Percentiles rank a stretch among this genome's conserved stretches.
These are phyloP conservation scores for Cutaneotrichosporon arboriforme DNA, from an alignment of 1,284 basidiomycete genomes.

Conservation along the genomic window DNA sequence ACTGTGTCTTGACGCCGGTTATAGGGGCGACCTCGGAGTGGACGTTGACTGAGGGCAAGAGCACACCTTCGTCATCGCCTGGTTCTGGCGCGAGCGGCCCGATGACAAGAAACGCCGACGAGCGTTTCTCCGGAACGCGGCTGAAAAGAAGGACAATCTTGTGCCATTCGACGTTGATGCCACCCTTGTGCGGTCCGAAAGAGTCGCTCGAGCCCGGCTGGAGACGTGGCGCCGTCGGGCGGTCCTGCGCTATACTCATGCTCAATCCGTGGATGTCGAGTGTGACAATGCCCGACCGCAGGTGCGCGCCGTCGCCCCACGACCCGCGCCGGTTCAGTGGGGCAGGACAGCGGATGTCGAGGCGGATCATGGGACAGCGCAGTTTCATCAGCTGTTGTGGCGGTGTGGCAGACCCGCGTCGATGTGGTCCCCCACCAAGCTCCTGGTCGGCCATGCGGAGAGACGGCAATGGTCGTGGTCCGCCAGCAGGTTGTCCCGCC, in stretches of 20 bases:
- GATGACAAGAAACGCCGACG: constrained; percentile 37
- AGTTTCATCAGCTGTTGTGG: constrained; percentile 9
- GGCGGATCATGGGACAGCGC: constrained; percentile 35
- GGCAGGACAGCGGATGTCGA: constrained; percentile 46
- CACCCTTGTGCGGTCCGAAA: constrained; percentile 4
- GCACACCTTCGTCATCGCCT: constrained; percentile 27
- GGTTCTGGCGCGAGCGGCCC: constrained; percentile 39
- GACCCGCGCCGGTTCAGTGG: constrained; percentile 36
- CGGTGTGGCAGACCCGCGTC: too few relatives aligned
- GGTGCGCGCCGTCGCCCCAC: constrained; percentile 42
- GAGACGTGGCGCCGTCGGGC: background rate
- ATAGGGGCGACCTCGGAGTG: constrained; percentile 8
- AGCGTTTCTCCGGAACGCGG: constrained; percentile 33
- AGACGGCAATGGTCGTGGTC: background rate
- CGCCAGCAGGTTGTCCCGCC: background rate
- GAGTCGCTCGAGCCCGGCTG: background rate
- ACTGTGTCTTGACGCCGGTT: constrained; percentile 22
- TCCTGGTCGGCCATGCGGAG: background rate
- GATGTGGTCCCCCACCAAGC: too few relatives aligned
- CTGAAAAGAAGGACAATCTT: constrained; percentile 43
- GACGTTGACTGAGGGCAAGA: constrained; percentile 50
- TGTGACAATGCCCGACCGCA: constrained; percentile 45
- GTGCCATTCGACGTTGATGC: constrained; percentile 31
- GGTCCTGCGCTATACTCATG: constrained; percentile 12
- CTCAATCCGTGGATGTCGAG: constrained; percentile 40